A percentile compares a stretch with the other conserved stretches of the same genome.
Evolutionary conservation across 192 early-diverging fungal species (phyloP).

Genomic region (Allomyces arbusculus): DNA sequence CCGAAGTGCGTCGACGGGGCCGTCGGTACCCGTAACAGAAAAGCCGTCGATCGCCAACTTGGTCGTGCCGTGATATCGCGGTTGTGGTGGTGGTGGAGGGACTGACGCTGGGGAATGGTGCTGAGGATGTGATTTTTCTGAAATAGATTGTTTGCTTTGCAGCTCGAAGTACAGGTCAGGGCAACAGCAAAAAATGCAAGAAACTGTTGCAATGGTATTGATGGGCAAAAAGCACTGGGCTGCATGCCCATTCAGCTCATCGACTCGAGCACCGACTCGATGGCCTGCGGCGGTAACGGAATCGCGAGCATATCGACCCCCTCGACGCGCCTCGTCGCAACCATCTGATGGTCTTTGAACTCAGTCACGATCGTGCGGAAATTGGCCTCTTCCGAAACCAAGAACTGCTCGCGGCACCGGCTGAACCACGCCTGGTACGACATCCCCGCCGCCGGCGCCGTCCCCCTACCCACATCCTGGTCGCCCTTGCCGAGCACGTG

Average conservation of each 20-base stretch:
- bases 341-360: constrained; percentile 78
- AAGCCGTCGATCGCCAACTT: no score
- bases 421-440: constrained; percentile 43
- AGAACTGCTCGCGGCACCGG: constrained; percentile 58
- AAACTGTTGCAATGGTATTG: no score
- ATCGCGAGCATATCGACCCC: constrained; percentile 51
- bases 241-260: background rate
- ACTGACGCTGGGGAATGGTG: no score
- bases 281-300: background rate
- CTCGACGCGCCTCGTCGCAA: constrained; percentile 40
- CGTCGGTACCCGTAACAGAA: no score
- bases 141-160: no score
- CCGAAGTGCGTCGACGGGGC: no score
- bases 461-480: background rate
- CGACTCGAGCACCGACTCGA: background rate
- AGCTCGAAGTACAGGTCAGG: no score
- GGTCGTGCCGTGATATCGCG: no score
- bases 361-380: constrained; percentile 84
- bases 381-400: constrained; percentile 58
- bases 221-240: no score
- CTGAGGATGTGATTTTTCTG: no score
- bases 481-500: constrained; percentile 36
- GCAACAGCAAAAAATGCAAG: no score
- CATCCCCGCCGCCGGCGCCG: constrained; percentile 26
- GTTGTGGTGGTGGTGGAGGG: no score